Evolutionary conservation across 192 early-diverging fungal species (phyloP).

Genomic region (Coemansia sp.): DNA sequence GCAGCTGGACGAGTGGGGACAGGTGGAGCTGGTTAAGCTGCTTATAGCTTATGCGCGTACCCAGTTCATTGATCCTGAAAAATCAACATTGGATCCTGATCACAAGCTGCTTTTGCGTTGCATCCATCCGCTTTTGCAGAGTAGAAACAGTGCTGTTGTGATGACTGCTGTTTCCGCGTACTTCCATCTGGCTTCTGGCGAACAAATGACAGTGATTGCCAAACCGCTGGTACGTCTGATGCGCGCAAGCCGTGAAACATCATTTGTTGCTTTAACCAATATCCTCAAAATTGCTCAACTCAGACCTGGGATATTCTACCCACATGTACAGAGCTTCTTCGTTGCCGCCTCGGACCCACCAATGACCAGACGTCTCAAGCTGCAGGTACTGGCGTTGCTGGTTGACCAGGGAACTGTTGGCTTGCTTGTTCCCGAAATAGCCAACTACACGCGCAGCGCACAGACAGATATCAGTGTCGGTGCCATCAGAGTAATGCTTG

Average conservation of each 20-base stretch:
- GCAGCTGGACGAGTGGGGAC: constrained; percentile 96
- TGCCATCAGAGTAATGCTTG: constrained; percentile 31
- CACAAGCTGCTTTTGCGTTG: constrained; percentile 72
- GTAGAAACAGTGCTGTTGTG: constrained; percentile 82
- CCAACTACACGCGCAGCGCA: constrained; percentile 45
- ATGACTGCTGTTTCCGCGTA: constrained; percentile 66
- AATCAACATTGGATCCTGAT: constrained; percentile 69
- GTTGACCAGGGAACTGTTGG: constrained; percentile 68
- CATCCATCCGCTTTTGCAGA: constrained; percentile 73
- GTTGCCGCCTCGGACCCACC: constrained; percentile 73
- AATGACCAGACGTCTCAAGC: constrained; percentile 77
- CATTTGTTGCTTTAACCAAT: constrained; percentile 74
- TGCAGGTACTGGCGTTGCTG: constrained; percentile 77
- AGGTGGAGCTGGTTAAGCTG: constrained; percentile 79
- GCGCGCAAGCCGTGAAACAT: constrained; percentile 71
- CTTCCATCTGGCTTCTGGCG: constrained; percentile 64
- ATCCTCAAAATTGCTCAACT: constrained; percentile 71
- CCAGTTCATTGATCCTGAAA: constrained; percentile 38
- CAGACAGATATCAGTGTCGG: constrained; percentile 30
- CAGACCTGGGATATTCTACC: constrained; percentile 68
- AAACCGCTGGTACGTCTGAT: constrained; percentile 78
- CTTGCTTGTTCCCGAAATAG: constrained; percentile 71
- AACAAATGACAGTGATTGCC: constrained; percentile 59
- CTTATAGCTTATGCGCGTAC: constrained; percentile 77
- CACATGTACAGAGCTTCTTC: constrained; percentile 78